Conservation (phyloP, 139 green algal genomes). For the Parachlorella kessleri region DNA sequence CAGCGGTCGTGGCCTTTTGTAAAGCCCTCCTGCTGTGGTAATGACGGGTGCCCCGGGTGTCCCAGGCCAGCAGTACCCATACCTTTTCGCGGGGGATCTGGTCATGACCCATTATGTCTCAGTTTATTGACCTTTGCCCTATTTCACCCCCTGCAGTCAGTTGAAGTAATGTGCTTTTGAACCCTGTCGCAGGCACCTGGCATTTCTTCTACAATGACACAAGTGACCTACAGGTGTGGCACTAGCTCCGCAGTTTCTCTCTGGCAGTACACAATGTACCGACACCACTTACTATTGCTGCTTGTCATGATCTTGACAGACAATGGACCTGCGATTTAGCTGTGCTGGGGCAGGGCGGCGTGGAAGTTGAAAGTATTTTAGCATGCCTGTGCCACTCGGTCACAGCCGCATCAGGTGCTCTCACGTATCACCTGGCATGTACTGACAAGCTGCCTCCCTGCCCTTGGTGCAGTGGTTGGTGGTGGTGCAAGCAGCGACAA, state of each 20-base stretch:
- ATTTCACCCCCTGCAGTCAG: no score
- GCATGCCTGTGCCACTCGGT: background rate
- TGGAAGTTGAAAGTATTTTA: background rate
- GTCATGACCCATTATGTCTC: no score
- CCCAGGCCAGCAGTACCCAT: no score
- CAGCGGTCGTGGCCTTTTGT: no score
- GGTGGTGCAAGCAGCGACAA: constrained; percentile 73
- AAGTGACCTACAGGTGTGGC: constrained; percentile 50
- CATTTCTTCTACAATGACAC: constrained; percentile 93
- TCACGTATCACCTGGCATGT: background rate
- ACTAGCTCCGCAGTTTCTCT: background rate
- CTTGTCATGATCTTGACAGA: background rate
- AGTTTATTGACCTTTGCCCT: no score
- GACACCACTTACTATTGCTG: background rate
- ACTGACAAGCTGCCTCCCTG: background rate
- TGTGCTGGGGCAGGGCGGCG: background rate
- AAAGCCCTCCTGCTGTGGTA: background rate
- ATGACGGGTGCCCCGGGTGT: background rate
- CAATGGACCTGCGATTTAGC: background rate
- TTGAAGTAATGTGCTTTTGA: background rate
- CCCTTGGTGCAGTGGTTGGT: constrained; percentile 84
- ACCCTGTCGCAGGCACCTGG: constrained; percentile 65
- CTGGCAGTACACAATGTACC: background rate
- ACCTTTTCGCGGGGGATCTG: no score
- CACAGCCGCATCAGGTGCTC: background rate